These are phyloP conservation scores for Trichoderma cornu-damae DNA, from an alignment of 2,329 filamentous ascomycete genomes.

Conservation along the genomic window DNA sequence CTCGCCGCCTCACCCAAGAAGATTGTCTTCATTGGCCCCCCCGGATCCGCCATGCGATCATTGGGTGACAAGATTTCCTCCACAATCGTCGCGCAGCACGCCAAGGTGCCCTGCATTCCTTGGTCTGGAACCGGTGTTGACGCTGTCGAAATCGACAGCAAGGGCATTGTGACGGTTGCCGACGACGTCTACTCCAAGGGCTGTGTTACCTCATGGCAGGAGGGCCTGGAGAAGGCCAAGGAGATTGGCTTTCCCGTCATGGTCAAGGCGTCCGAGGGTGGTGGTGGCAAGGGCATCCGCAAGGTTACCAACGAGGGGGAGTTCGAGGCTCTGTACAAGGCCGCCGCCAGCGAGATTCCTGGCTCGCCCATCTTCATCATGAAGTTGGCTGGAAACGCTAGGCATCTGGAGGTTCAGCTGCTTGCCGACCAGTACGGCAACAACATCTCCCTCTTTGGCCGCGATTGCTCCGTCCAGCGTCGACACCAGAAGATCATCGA, in stretches of 20 bases:
- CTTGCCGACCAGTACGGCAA: slow-evolving; percentile 98
- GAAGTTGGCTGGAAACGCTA: slow-evolving; percentile 94
- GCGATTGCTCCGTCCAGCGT: slow-evolving; percentile 97
- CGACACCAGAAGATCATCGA: slow-evolving; percentile 99
- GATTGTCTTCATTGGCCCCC: slow-evolving; percentile 98
- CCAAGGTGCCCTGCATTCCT: slow-evolving; percentile 93
- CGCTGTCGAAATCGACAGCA: slow-evolving; percentile 68
- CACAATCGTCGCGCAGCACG: slow-evolving; percentile 97
- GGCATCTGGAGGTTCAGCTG: slow-evolving; percentile 95
- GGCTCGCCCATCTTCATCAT: slow-evolving; percentile 99
- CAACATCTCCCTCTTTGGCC: slow-evolving; percentile 97
- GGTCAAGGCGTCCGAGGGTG: slow-evolving; percentile 99
- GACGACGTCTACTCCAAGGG: slow-evolving; percentile 84
- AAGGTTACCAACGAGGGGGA: slow-evolving; percentile 83
- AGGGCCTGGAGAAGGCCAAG: slow-evolving; percentile 79
- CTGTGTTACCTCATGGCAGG: slow-evolving; percentile 82
- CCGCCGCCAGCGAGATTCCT: slow-evolving; percentile 93
- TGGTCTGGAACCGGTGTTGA: slow-evolving; percentile 96
- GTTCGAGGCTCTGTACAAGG: slow-evolving; percentile 86
- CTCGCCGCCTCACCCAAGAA: slow-evolving; percentile 94
- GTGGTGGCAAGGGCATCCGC: slow-evolving; percentile 98
- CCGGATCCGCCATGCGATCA: slow-evolving; percentile 96
- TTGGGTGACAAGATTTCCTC: slow-evolving; percentile 99
- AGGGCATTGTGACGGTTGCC: slow-evolving; percentile 87
- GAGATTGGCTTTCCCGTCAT: slow-evolving; percentile 98